Evolutionary conservation across 176 grass and related monocot genomes (phyloP).

Genomic region (Aegilops umbellulata): DNA sequence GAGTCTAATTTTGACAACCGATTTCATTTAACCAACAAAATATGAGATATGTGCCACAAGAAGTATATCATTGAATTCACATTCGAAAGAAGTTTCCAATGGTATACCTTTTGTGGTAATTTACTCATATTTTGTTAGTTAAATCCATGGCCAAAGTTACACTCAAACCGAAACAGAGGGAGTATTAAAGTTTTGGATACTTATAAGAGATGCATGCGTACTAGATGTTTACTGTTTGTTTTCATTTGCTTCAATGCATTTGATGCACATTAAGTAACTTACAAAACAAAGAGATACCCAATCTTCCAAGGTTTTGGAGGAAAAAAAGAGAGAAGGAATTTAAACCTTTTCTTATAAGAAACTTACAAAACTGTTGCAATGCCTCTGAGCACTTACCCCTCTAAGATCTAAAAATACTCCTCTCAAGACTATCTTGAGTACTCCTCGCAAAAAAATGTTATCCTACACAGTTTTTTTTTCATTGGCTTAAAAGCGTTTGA

Average conservation of each 20-base stretch:
- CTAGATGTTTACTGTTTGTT: not conserved
- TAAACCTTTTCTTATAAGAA: not conserved
- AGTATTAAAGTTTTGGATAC: not conserved
- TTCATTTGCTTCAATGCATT: constrained; percentile 2
- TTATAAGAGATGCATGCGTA: not conserved
- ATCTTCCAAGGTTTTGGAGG: not conserved
- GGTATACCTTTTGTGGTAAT: no score
- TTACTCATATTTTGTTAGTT: no score
- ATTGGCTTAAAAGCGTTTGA: not conserved
- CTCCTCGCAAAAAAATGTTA: not conserved
- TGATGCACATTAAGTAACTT: not conserved
- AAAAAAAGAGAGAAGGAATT: not conserved
- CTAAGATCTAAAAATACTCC: not conserved
- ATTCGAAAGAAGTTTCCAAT: no score
- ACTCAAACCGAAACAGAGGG: no score
- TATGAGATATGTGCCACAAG: no score
- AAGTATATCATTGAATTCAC: no score
- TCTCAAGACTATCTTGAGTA: not conserved
- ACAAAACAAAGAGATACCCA: not conserved
- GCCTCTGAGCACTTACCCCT: not conserved
- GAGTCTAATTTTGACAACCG: no score
- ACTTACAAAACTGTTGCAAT: not conserved
- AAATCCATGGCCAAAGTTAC: no score
- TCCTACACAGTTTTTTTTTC: not conserved
- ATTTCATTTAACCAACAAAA: no score